Base-by-base conservation (phyloP, 2,329 filamentous ascomycete genomes). In the Xylariaceae sp. region DNA sequence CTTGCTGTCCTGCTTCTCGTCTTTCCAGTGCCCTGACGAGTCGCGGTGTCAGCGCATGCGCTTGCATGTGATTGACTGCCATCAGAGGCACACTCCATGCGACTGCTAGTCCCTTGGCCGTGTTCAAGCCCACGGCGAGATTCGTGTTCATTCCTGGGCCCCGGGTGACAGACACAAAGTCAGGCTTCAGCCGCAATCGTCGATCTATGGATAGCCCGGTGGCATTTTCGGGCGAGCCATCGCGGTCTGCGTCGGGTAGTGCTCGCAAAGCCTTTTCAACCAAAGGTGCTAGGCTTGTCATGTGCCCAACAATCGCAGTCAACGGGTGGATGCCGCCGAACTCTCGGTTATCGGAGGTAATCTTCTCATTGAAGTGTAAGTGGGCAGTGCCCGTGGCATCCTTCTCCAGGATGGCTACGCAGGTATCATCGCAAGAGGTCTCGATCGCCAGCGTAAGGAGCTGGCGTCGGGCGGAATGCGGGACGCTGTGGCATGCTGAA, bases 1-100 rank as follows among this genome's bases (percentile, higher is more conserved):
- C 31, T 27, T 31, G n/a, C 26, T 11, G 40, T 11, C 19, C 50
- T 30, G 3, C 26, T 26, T 40, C 41, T 47, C 58, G 60, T 26
- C 57, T 61, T 50, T 75, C 67, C 56, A 92, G 71, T 4, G 88
- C 87, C 34, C 76, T 73, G 3, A 86, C 85, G 42, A 99, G 80
- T 7, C 90, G 80, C 12, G 92, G 88, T 19, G 94, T 97, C 59
- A 99, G 74, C 19, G 94, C 87, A 71, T 99, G 94, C 8, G 91
- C 94, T 70, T 96, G 91, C 94, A 99, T 97, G 71, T 99, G 94
- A 70, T 99, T 88, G 1, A 96, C 88, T 0, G 85, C 94, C 1
- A 97, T 70, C 34, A 97, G 74, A 2, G 92, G 91, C 39, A 91
- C 80, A 60, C 84, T 80, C 89, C 89, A 95, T 39, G 89, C 91